Conservation (phyloP, 306 rosid species). For the Lathyrus sativus region DNA sequence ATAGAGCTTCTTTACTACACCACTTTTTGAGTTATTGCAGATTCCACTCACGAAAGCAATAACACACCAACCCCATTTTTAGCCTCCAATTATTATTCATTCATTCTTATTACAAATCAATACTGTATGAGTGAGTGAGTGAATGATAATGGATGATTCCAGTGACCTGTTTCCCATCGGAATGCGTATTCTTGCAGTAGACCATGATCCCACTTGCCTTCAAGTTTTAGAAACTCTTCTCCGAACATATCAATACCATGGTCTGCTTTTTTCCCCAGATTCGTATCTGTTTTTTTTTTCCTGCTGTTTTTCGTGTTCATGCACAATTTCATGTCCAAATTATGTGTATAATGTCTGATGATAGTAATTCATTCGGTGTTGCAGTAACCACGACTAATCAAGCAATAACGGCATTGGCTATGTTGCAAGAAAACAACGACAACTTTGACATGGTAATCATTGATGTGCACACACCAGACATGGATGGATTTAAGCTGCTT, state of each 20-base stretch:
- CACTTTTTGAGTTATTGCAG: too few relatives aligned
- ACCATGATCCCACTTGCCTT: slow-evolving; percentile 89
- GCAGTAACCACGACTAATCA: slow-evolving; percentile 87
- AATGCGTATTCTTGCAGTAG: slow-evolving; percentile 97
- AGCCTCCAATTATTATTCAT: too few relatives aligned
- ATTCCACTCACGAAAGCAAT: too few relatives aligned
- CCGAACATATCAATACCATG: slow-evolving; percentile 86
- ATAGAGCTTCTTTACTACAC: too few relatives aligned
- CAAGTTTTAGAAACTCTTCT: slow-evolving; percentile 72
- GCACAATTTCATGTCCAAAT: background rate
- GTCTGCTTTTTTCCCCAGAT: slow-evolving; percentile 36
- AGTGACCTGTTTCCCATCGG: slow-evolving; percentile 76
- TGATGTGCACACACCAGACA: slow-evolving; percentile 98
- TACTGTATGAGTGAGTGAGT: too few relatives aligned
- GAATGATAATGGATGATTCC: slow-evolving; percentile 46
- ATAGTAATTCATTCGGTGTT: slow-evolving; percentile 7
- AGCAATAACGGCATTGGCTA: slow-evolving; percentile 73
- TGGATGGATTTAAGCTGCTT: slow-evolving; percentile 98
- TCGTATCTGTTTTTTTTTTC: slow-evolving; percentile 21
- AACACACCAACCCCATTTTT: too few relatives aligned
- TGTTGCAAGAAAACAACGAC: slow-evolving; percentile 83
- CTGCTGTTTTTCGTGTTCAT: background rate
- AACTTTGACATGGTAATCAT: slow-evolving; percentile 89
- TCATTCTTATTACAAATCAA: too few relatives aligned
- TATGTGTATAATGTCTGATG: background rate